Base-by-base conservation (phyloP, 257 asterid species). In the Ilex asprella region DNA sequence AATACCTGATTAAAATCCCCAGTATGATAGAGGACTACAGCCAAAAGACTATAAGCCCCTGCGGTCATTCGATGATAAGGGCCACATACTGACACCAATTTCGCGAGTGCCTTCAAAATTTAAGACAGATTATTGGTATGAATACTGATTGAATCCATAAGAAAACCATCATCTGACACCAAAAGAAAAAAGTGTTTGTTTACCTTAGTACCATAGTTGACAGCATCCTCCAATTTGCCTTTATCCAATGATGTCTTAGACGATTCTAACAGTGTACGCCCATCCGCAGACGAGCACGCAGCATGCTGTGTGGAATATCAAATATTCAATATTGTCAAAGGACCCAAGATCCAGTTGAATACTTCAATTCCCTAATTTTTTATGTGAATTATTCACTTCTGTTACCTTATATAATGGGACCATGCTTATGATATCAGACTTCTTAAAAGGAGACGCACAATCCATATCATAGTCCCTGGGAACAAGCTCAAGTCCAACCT, bases 21-120 rank as follows among this genome's bases (percentile, higher is more conserved):
- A 11, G 95, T 86, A 61, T 86, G 95, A 79, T 86, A 86, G 56
- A 86, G 89, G 70, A 86, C 95, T 66, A 86, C 95, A 58, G 95
- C 95, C 80, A 86, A 70, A 68, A 86, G 82, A 71, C 95, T 86
- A 65, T 86, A 86, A 30, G 92, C 95, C 61, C 95, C 91, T 1
- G 95, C 95, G 12, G 95, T 86, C 89, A 84, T 86, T 49, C 95
- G 86, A 73, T 86, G 95, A 78, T 86, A 86, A 69, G 95, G 95
- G 63, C 95, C 95, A 75, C 95, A 86, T n/a, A 86, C 89, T 27
- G 89, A 66, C 51, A 84, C 87, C 68, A 86, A 77, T 73, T 84
- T 86, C 1, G 86, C 64, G 30, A 86, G 86, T 61, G 95, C 95
- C 95, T 86, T 70, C 71, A 83, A 66, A 69, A 74, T 73, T 53